phyloP scores from a whole-genome alignment of 2,329 filamentous ascomycete species.

The Penicillium brasilianum region DNA sequence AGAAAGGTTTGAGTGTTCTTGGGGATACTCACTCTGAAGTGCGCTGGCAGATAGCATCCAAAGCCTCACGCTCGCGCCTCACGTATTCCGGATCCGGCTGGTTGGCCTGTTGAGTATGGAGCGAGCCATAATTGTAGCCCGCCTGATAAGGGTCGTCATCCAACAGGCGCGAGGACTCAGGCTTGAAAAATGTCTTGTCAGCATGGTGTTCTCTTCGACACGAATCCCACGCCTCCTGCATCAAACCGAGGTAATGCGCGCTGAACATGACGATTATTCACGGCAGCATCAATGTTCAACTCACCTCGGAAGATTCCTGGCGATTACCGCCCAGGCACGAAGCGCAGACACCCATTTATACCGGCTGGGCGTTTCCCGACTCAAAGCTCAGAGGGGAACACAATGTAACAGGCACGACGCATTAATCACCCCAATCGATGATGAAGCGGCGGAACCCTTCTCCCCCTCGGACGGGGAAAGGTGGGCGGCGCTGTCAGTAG shows the following conservation, averaged over 20 bases:
- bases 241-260: conserved; percentile 21
- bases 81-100: conserved; percentile 50
- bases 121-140: conserved; percentile 50
- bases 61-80: conserved; percentile 51
- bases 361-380: conserved; percentile 9
- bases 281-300: conserved; percentile 9
- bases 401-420: conserved; percentile 26
- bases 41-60: conserved; percentile 53
- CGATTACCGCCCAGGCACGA: conserved; percentile 50
- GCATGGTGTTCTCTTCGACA: conserved; percentile 9
- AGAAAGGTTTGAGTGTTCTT: neutral
- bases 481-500: neutral
- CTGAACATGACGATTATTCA: conserved; percentile 14
- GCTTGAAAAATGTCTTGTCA: conserved; percentile 27
- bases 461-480: conserved; percentile 5
- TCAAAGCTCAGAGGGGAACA: conserved; percentile 14
- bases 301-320: conserved; percentile 45
- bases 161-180: conserved; percentile 52
- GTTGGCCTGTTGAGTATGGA: conserved; percentile 42
- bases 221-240: conserved; percentile 16
- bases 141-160: conserved; percentile 53
- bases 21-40: conserved; percentile 50
- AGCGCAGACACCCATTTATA: conserved; percentile 51
- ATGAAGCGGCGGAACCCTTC: conserved; percentile 17
- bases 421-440: conserved; percentile 27